phyloP scores from a whole-genome alignment of 2,329 filamentous ascomycete species.

The Leptographium galeiforme region DNA sequence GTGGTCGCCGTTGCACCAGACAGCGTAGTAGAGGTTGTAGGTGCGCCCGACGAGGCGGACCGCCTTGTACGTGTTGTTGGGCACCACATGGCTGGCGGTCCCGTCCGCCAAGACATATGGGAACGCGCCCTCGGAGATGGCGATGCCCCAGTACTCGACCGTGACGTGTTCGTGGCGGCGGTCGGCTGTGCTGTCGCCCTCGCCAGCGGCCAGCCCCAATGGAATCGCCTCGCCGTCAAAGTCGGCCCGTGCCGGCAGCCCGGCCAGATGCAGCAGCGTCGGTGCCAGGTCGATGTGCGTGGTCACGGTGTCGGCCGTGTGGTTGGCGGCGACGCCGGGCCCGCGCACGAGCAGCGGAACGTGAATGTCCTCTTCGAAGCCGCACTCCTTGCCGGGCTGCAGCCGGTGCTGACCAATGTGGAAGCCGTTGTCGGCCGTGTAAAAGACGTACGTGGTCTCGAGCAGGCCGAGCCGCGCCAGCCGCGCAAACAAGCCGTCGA shows the following conservation, averaged over 20 bases:
- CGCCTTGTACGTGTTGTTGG: slow-evolving; percentile 48
- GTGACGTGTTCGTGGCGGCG: slow-evolving; percentile 39
- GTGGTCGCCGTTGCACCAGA: slow-evolving; percentile 56
- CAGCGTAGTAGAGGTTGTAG: slow-evolving; percentile 52
- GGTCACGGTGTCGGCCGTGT: slow-evolving; percentile 30
- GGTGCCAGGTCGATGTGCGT: slow-evolving; percentile 52
- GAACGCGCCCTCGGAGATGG: slow-evolving; percentile 23
- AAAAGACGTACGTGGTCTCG: slow-evolving; percentile 45
- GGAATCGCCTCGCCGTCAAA: slow-evolving; percentile 43
- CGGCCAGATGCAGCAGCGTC: slow-evolving; percentile 35
- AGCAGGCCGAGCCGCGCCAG: slow-evolving; percentile 40
- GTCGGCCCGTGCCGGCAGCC: slow-evolving; percentile 22
- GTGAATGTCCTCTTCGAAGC: slow-evolving; percentile 45
- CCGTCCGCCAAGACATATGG: not conserved
- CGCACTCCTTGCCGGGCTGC: slow-evolving; percentile 43
- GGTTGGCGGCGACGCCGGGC: slow-evolving; percentile 34
- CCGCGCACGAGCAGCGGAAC: slow-evolving; percentile 47
- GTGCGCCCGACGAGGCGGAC: slow-evolving; percentile 36
- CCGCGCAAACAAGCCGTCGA: slow-evolving; percentile 30
- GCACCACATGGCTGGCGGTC: slow-evolving; percentile 11
- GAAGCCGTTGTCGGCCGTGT: slow-evolving; percentile 45
- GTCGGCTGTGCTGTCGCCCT: not conserved
- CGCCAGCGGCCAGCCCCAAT: slow-evolving; percentile 10
- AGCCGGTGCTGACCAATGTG: slow-evolving; percentile 46
- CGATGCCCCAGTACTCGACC: slow-evolving; percentile 42